Evolutionary conservation across 352 stramenopile species (phyloP), one percentile per base, ranked within the genome.

Genomic region (Globisporangium okanoganense): DNA sequence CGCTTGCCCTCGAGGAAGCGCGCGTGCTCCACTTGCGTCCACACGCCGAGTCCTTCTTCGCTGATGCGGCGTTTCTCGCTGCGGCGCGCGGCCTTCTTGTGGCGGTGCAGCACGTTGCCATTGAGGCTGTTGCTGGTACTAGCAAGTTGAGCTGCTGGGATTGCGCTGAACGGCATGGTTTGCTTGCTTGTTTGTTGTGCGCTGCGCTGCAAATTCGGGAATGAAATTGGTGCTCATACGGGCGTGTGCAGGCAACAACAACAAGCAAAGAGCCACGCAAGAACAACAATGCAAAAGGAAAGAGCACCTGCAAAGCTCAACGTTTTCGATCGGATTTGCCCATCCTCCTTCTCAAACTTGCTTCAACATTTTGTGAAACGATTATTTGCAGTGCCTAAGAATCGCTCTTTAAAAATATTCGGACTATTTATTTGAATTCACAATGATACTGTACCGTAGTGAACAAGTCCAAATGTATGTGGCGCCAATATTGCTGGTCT

Each of bases 1-100:
- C 65, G 52, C 52, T 79, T 47, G 22, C 69, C 74, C 54, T 82
- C 69, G 22, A 82, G 70, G 72, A 82, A 82, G 44, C 74, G 74
- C 20, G 58, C 63, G 58, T 83, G 72, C 62, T 82, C 72, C 18
- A 52, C 29, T 29, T 71, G 33, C 2, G 74, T 79, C 72, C 74
- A 82, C 2, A 82, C 63, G 36, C 74, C 71, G 16, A 72, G 65
- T 5, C 71, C 71, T 56, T 78, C 71, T 14, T 55, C 54, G 33
- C 71, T 78, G 58, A 78, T 51, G 57, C 71, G 71, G 53, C 58
- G 36, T 14, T 61, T 35, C 51, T 57, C 59, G 48, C 62, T 66
- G 29, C 66, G 69, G 16, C 33, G 38, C n/a, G 58, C 45, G 10
- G 43, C 48, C 33, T 70, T 66, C 35, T 24, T 64, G 53, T 44